Evolutionary conservation across 2,329 filamentous ascomycete genomes (phyloP).

Genomic region (Alternaria ventricosa): DNA sequence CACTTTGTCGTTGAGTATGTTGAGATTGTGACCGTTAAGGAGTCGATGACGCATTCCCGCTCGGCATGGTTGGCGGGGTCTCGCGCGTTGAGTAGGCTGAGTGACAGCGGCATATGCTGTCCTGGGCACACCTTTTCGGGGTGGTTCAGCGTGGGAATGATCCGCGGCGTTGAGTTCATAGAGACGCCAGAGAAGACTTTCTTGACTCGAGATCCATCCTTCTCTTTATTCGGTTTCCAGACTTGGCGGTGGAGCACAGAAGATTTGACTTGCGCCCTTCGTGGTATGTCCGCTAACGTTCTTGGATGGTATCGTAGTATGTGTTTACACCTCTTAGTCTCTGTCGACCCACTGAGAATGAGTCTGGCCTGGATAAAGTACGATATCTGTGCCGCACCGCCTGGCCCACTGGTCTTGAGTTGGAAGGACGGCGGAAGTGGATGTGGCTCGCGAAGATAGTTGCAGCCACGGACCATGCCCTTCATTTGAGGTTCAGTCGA

Average conservation of each 20-base stretch:
- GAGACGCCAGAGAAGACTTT: conserved; percentile 30
- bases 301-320: conserved; percentile 36
- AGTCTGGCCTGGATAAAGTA: conserved; percentile 42
- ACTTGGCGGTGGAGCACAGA: conserved; percentile 37
- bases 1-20: conserved; percentile 44
- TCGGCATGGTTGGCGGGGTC: conserved; percentile 25
- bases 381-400: conserved; percentile 38
- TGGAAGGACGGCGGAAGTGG: conserved; percentile 44
- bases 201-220: conserved; percentile 23
- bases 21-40: conserved; percentile 36
- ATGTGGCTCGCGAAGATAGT: conserved; percentile 41
- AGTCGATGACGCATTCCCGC: conserved; percentile 34
- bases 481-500: conserved; percentile 38
- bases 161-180: conserved; percentile 25
- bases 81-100: conserved; percentile 33
- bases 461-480: conserved; percentile 33
- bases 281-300: conserved; percentile 13
- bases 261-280: conserved; percentile 27
- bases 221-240: conserved; percentile 31
- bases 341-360: conserved; percentile 17
- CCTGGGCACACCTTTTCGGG: conserved; percentile 39
- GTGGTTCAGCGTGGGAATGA: conserved; percentile 40
- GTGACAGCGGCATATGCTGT: conserved; percentile 40
- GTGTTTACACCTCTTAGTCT: conserved; percentile 27
- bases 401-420: conserved; percentile 30